Conservation (phyloP, 2,329 filamentous ascomycete genomes). For the Purpureocillium takamizusanense region DNA sequence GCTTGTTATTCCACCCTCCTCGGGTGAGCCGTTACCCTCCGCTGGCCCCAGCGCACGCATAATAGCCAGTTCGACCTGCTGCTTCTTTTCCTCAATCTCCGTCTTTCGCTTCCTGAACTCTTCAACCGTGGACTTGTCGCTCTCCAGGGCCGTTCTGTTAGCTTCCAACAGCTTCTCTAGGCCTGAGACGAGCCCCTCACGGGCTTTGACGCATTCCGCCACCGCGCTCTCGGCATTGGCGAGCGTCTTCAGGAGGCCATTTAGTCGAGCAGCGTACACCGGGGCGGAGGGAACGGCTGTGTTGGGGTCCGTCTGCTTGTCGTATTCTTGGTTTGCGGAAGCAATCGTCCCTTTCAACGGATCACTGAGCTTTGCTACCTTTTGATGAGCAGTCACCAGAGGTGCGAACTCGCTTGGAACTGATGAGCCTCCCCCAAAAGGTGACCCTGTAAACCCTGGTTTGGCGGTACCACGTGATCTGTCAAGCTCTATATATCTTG, state of each 20-base stretch:
- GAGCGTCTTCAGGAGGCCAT: constrained; percentile 80
- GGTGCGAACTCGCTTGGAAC: constrained; percentile 70
- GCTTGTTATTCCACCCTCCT: constrained; percentile 34
- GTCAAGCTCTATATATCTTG: constrained; percentile 41
- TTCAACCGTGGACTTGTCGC: constrained; percentile 58
- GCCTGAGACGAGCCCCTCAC: constrained; percentile 65
- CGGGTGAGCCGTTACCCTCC: constrained; percentile 38
- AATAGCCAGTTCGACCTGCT: constrained; percentile 83
- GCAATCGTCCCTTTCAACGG: constrained; percentile 58
- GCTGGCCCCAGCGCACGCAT: constrained; percentile 70
- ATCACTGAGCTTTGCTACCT: constrained; percentile 62
- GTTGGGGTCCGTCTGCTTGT: constrained; percentile 68
- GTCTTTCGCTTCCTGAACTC: constrained; percentile 58
- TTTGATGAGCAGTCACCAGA: constrained; percentile 65
- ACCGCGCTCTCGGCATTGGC: constrained; percentile 84
- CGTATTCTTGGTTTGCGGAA: constrained; percentile 71
- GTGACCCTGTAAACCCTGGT: constrained; percentile 45
- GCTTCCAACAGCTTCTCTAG: constrained; percentile 74
- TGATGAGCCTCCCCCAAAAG: constrained; percentile 44
- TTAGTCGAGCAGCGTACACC: constrained; percentile 84
- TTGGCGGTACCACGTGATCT: constrained; percentile 46
- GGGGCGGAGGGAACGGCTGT: constrained; percentile 68
- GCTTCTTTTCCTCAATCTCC: constrained; percentile 73
- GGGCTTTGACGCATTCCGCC: constrained; percentile 79
- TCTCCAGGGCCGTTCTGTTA: constrained; percentile 59